phyloP scores from a whole-genome alignment of 805 yeast species.

The Starmera caribaea region DNA sequence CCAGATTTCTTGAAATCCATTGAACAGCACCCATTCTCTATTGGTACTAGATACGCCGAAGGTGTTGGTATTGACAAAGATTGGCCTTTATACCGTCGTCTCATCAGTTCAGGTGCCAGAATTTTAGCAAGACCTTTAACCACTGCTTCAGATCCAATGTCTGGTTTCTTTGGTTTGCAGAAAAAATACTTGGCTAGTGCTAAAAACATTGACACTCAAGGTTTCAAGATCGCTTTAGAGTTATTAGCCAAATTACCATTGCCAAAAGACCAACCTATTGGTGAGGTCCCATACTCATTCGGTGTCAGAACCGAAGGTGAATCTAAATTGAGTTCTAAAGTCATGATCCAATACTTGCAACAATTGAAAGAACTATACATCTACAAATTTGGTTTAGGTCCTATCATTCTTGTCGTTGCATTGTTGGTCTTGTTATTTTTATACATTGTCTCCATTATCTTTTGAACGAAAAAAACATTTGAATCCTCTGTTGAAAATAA shows the following conservation, averaged over 20 bases:
- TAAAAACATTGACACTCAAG: slow-evolving; percentile 28
- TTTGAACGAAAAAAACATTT: slow-evolving; percentile 4
- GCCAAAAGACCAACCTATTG: slow-evolving; percentile 26
- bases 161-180: slow-evolving; percentile 42
- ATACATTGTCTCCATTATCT: slow-evolving; percentile 17
- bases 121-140: slow-evolving; percentile 39
- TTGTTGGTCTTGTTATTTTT: slow-evolving; percentile 21
- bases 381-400: slow-evolving; percentile 33
- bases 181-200: slow-evolving; percentile 30
- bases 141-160: slow-evolving; percentile 44
- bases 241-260: slow-evolving; percentile 36
- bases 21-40: slow-evolving; percentile 32
- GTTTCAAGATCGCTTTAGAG: slow-evolving; percentile 42
- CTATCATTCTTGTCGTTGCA: slow-evolving; percentile 23
- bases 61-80: slow-evolving; percentile 45
- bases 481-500: no score
- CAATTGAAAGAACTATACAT: slow-evolving; percentile 37
- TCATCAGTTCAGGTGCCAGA: slow-evolving; percentile 40
- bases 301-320: slow-evolving; percentile 49
- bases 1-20: slow-evolving; percentile 33
- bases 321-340: slow-evolving; percentile 38
- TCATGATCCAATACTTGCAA: slow-evolving; percentile 35
- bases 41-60: slow-evolving; percentile 45
- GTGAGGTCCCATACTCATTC: slow-evolving; percentile 40
- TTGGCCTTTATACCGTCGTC: slow-evolving; percentile 42